Base-by-base conservation (phyloP, 2,329 filamentous ascomycete genomes). In the Hypoxylon sp. region DNA sequence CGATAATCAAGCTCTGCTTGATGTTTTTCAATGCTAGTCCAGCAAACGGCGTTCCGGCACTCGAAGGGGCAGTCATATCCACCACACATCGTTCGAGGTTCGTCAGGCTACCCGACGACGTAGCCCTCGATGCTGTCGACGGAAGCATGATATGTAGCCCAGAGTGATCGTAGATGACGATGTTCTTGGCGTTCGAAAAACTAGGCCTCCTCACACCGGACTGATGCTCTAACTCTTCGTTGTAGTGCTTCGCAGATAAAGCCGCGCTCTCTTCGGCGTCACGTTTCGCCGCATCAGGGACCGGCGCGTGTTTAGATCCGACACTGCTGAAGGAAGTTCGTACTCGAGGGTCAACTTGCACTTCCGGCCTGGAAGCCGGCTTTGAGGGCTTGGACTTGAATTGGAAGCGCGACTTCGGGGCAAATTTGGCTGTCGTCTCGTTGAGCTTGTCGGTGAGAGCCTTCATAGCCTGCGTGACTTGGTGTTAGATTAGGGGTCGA, bases 61-160 rank as follows among this genome's bases (percentile, higher is more conserved):
- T 86, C 0, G 87, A 87, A 0, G 91, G 89, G 16, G 87, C 83
- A 0, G 91, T 91, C 84, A 97, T 90, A 78, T 97, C 92, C 53
- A 97, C 86, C 7, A 97, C 86, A 76, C 92, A 96, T 57, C 83
- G 83, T 1, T 81, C 81, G 19, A 97, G 80, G 50, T 90, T 86
- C 0, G 89, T 91, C 29, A 97, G 80, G 11, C 89, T 90, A 2
- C 91, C 92, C 0, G 92, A 91, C 0, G 90, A 88, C 0, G 90
- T 92, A 2, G 91, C 87, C n/a, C 87, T 84, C 3, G 89, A 86
- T 0, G 92, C 90, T 0, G 91, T 88, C 0, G 87, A 81, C 0
- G 93, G 92, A 0, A 97, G 86, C 69, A 92, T 90, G 72, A 97
- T 93, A 77, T 94, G 91, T 16, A 91, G 78, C n/a, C 85, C 83